A percentile compares a stretch with the other conserved stretches of the same genome.
Evolutionary conservation across 805 yeast genomes (phyloP).

Genomic region (Candida rishiriensis): DNA sequence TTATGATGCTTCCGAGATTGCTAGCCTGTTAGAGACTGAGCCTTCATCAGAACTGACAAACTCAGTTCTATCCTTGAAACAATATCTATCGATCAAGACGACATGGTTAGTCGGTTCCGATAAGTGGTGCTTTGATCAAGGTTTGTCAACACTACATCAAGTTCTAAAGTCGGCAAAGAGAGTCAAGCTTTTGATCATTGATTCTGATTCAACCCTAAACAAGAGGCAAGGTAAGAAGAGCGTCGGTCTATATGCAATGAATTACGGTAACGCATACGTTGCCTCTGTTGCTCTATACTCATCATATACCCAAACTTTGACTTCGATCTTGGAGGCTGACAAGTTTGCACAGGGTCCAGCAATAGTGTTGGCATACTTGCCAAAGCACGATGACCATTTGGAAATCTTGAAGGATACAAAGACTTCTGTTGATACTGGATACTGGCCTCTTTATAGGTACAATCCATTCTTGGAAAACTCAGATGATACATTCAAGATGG

Average conservation of each 20-base stretch:
- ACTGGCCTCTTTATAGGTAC: constrained; percentile 92
- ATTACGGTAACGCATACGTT: constrained; percentile 82
- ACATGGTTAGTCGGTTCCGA: constrained; percentile 92
- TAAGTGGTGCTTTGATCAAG: constrained; percentile 92
- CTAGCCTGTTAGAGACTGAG: constrained; percentile 36
- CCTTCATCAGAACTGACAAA: constrained; percentile 26
- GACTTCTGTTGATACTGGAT: constrained; percentile 86
- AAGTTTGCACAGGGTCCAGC: constrained; percentile 80
- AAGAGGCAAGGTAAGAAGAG: constrained; percentile 73
- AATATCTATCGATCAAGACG: constrained; percentile 44
- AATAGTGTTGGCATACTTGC: constrained; percentile 83
- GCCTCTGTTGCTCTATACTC: constrained; percentile 93
- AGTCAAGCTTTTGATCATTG: constrained; percentile 80
- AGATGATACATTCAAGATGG: constrained; percentile 66
- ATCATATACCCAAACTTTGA: constrained; percentile 87
- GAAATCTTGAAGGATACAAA: constrained; percentile 82
- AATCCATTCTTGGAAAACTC: constrained; percentile 52
- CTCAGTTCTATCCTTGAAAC: constrained; percentile 40
- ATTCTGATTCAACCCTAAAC: constrained; percentile 66
- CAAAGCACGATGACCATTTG: constrained; percentile 70
- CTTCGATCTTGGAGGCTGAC: constrained; percentile 88
- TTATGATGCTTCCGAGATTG: constrained; percentile 26
- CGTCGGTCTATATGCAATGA: constrained; percentile 92
- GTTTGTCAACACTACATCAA: constrained; percentile 86
- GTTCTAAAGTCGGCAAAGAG: constrained; percentile 65